phyloP scores from a whole-genome alignment of 768 basidiomycete genomes.

The Chalciporus piperatus region DNA sequence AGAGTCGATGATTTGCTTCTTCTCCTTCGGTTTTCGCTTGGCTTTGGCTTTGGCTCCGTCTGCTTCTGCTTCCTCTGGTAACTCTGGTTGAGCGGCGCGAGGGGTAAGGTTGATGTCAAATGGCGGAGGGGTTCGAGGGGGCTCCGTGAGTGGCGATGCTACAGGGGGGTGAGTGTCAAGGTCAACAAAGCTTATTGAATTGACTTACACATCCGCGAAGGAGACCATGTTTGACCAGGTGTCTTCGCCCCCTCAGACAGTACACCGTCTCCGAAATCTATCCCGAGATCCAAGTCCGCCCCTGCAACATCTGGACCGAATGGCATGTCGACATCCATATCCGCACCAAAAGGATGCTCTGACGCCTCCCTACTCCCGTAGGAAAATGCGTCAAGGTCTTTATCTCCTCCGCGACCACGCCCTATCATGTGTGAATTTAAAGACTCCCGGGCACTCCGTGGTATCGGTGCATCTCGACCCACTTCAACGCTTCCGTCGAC shows the following conservation, averaged over 20 bases:
- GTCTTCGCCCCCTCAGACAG: slow-evolving; percentile 48
- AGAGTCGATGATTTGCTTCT: slow-evolving; percentile 89
- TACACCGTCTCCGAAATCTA: slow-evolving; percentile 63
- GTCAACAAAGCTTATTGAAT: background rate
- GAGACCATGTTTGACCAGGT: slow-evolving; percentile 56
- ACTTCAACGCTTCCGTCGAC: slow-evolving; percentile 61
- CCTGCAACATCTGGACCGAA: slow-evolving; percentile 49
- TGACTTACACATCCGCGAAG: slow-evolving; percentile 67
- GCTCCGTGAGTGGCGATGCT: slow-evolving; percentile 78
- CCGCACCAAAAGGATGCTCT: slow-evolving; percentile 61
- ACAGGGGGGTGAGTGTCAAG: slow-evolving; percentile 9
- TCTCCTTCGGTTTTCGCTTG: slow-evolving; percentile 62
- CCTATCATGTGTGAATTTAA: slow-evolving; percentile 62
- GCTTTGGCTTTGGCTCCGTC: slow-evolving; percentile 37
- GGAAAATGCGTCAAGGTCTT: slow-evolving; percentile 65
- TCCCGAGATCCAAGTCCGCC: slow-evolving; percentile 65
- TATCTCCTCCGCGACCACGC: slow-evolving; percentile 39
- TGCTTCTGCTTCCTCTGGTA: slow-evolving; percentile 36
- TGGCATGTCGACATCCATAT: slow-evolving; percentile 48
- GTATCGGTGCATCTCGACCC: slow-evolving; percentile 65
- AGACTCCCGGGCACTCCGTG: slow-evolving; percentile 48
- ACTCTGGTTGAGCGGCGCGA: slow-evolving; percentile 40
- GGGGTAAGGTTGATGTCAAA: slow-evolving; percentile 47
- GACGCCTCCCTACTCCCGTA: slow-evolving; percentile 61
- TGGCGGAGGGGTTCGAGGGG: slow-evolving; percentile 76